Percentiles rank a stretch among this genome's conserved stretches.
phyloP scores from a whole-genome alignment of 495 filamentous ascomycete species.

The Penicillium riverlandense region DNA sequence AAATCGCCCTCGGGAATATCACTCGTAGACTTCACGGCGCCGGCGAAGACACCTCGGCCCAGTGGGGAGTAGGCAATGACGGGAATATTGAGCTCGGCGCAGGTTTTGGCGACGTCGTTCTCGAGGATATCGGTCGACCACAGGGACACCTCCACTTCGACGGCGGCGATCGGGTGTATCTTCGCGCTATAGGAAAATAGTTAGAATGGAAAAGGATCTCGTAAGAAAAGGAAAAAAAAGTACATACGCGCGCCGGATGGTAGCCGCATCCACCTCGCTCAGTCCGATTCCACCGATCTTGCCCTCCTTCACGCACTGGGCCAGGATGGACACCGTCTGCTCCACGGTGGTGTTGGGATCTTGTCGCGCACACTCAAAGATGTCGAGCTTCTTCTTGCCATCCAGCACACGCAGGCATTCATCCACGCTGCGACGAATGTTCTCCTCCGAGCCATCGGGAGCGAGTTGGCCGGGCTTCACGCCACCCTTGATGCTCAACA shows the following conservation, averaged over 20 bases:
- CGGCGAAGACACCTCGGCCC: slow-evolving; percentile 48
- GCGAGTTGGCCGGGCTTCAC: slow-evolving; percentile 21
- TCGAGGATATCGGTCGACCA: slow-evolving; percentile 59
- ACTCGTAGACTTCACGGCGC: slow-evolving; percentile 49
- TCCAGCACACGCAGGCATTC: slow-evolving; percentile 48
- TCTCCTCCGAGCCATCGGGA: slow-evolving; percentile 54
- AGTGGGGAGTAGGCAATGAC: slow-evolving; percentile 61
- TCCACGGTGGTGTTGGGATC: slow-evolving; percentile 58
- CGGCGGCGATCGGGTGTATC: slow-evolving; percentile 60
- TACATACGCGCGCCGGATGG: slow-evolving; percentile 61
- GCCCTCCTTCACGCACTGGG: slow-evolving; percentile 63
- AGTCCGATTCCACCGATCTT: slow-evolving; percentile 73
- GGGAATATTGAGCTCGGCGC: slow-evolving; percentile 64
- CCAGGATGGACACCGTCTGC: slow-evolving; percentile 46
- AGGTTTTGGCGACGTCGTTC: slow-evolving; percentile 68
- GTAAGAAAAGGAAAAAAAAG: background rate
- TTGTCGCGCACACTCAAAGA: slow-evolving; percentile 71
- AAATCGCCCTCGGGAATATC: slow-evolving; percentile 59
- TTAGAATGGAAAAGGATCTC: background rate
- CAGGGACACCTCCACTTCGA: slow-evolving; percentile 76
- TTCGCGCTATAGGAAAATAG: slow-evolving; percentile 37
- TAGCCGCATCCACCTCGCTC: slow-evolving; percentile 65
- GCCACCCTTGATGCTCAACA: slow-evolving; percentile 55
- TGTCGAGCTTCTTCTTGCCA: slow-evolving; percentile 73
- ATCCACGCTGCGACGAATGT: slow-evolving; percentile 60